phyloP scores from a whole-genome alignment of 1,284 basidiomycete genomes.

The Sanguinoderma infundibulare region DNA sequence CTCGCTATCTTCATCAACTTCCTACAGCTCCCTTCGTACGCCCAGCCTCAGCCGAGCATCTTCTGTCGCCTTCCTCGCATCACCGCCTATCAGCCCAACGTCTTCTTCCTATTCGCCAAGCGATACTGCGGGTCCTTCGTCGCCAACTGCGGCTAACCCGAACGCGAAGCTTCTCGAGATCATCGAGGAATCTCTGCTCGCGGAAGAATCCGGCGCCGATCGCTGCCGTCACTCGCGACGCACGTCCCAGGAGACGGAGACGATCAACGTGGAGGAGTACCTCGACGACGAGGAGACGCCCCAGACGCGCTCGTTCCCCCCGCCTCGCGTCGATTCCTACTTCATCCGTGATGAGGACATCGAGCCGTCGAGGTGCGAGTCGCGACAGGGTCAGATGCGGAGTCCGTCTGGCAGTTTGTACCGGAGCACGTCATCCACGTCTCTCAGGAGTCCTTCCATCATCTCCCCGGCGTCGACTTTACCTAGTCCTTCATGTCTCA shows the following conservation, averaged over 20 bases:
- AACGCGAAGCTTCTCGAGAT: slow-evolving; percentile 25
- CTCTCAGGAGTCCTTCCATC: neutral
- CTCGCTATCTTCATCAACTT: slow-evolving; percentile 35
- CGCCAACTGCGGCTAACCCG: slow-evolving; percentile 9
- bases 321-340: neutral
- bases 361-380: neutral
- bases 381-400: neutral
- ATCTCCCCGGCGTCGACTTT: too few relatives aligned
- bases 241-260: slow-evolving; percentile 15
- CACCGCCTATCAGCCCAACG: slow-evolving; percentile 43
- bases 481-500: neutral
- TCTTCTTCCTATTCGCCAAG: slow-evolving; percentile 24
- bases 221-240: slow-evolving; percentile 10
- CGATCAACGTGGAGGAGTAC: slow-evolving; percentile 14
- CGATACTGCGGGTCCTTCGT: slow-evolving; percentile 16
- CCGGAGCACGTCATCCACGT: neutral
- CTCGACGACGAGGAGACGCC: neutral
- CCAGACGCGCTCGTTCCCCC: neutral
- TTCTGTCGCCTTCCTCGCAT: slow-evolving; percentile 33
- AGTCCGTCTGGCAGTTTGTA: neutral
- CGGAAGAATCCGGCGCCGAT: slow-evolving; percentile 22
- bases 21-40: slow-evolving; percentile 29
- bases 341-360: neutral
- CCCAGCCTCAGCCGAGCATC: slow-evolving; percentile 38
- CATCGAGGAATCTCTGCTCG: slow-evolving; percentile 29